Percentiles rank a stretch among this genome's conserved stretches.
phyloP scores from a whole-genome alignment of 73 alveolate species.

The Tetrahymena thermophila region DNA sequence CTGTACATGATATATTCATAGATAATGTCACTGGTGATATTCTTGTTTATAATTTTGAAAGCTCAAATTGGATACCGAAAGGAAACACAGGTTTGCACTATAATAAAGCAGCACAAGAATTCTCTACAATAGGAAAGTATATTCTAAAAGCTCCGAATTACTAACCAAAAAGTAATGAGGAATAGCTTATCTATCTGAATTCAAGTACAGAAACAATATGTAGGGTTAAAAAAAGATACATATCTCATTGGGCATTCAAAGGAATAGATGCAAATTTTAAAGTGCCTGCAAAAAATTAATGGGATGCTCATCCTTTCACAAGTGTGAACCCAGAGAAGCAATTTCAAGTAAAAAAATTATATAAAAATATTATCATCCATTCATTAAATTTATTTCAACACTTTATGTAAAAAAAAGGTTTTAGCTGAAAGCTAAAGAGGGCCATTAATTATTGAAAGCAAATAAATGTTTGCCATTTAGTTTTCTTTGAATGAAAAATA shows the following conservation, averaged over 20 bases:
- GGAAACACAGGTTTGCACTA: conserved; percentile 92
- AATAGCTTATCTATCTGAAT: conserved; percentile 4
- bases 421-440: conserved; percentile 4
- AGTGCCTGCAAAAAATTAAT: conserved; percentile 64
- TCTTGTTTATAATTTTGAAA: conserved; percentile 59
- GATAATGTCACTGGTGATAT: conserved; percentile 91
- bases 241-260: conserved; percentile 17
- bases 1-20: conserved; percentile 62
- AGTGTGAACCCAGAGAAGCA: conserved; percentile 53
- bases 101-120: conserved; percentile 41
- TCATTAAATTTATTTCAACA: no score
- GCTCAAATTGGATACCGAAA: conserved; percentile 74
- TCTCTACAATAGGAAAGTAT: conserved; percentile 23
- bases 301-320: conserved; percentile 92
- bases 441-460: conserved; percentile 52
- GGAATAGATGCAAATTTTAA: conserved; percentile 63
- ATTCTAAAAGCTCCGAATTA: conserved; percentile 32
- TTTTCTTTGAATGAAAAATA: conserved; percentile 73
- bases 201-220: conserved; percentile 7
- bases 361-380: no score
- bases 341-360: conserved; percentile 71
- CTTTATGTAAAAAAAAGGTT: background rate
- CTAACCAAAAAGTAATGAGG: conserved; percentile 6
- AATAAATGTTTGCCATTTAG: conserved; percentile 69
- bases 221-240: background rate